These are phyloP conservation scores for Ogataea degrootiae DNA, from an alignment of 805 yeast species.

Conservation along the genomic window DNA sequence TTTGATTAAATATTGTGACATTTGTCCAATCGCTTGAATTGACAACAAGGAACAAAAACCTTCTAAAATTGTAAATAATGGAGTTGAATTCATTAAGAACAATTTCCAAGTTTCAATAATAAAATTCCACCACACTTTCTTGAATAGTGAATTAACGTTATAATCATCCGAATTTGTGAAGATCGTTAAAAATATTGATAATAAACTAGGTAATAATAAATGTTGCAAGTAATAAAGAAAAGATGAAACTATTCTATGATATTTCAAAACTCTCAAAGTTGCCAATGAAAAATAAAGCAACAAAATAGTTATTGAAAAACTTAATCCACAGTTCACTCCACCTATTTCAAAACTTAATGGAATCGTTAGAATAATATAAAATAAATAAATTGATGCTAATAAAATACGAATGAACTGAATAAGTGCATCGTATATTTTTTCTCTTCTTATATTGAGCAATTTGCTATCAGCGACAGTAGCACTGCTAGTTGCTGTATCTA, in stretches of 20 bases:
- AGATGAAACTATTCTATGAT: constrained; percentile 40
- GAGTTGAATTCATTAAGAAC: constrained; percentile 74
- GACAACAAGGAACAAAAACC: constrained; percentile 88
- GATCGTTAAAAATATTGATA: constrained; percentile 62
- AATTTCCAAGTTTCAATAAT: constrained; percentile 66
- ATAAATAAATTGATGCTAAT: constrained; percentile 57
- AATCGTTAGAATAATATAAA: constrained; percentile 70
- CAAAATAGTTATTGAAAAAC: constrained; percentile 72
- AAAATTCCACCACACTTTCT: constrained; percentile 30
- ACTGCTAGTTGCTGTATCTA: too few species aligned
- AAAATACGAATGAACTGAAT: constrained; percentile 30
- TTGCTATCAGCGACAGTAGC: too few species aligned
- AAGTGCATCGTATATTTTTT: constrained; percentile 12
- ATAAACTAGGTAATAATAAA: constrained; percentile 71
- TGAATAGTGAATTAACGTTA: constrained; percentile 13
- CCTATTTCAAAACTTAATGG: constrained; percentile 95
- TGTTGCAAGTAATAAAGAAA: constrained; percentile 76
- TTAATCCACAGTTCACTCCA: constrained; percentile 83
- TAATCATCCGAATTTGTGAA: constrained; percentile 35
- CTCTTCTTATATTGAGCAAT: constrained; percentile 3
- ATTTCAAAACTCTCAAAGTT: constrained; percentile 55
- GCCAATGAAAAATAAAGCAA: constrained; percentile 68
- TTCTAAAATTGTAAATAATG: constrained; percentile 82
- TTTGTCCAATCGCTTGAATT: constrained; percentile 90
- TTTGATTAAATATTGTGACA: constrained; percentile 61